These are phyloP conservation scores for Breynia disticha DNA, from an alignment of 441 rosid species.

Conservation along the genomic window DNA sequence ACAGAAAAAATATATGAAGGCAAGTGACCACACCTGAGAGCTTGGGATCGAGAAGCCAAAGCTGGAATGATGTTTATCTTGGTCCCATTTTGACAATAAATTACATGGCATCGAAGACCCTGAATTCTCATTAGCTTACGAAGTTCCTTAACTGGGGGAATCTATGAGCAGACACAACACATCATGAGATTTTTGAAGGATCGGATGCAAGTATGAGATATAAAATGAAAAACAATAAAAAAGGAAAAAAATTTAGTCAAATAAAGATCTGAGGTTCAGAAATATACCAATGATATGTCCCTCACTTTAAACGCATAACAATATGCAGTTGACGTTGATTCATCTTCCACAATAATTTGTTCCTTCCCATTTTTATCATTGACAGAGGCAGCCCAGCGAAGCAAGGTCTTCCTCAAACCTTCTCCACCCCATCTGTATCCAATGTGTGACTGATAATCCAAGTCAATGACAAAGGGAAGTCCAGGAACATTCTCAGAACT, in stretches of 20 bases:
- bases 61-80: conserved; percentile 62
- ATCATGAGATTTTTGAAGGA: background rate
- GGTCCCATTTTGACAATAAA: conserved; percentile 58
- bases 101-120: conserved; percentile 64
- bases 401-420: conserved; percentile 76
- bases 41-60: conserved; percentile 78
- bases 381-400: conserved; percentile 67
- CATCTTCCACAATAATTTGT: conserved; percentile 43
- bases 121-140: conserved; percentile 70
- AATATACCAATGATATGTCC: conserved; percentile 43
- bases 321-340: conserved; percentile 36
- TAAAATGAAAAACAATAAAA: background rate
- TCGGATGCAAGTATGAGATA: background rate
- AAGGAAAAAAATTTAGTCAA: background rate
- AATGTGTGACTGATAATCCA: conserved; percentile 70
- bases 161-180: conserved; percentile 24
- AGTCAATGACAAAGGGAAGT: conserved; percentile 52
- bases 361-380: conserved; percentile 41
- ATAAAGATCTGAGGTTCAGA: background rate
- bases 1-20: background rate
- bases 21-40: conserved; percentile 46
- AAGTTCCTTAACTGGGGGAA: conserved; percentile 59
- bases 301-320: conserved; percentile 65
- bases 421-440: conserved; percentile 93
- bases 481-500: conserved; percentile 38